Evolutionary conservation across 2,329 filamentous ascomycete genomes (phyloP).

Genomic region (Fragosphaeria purpurea): DNA sequence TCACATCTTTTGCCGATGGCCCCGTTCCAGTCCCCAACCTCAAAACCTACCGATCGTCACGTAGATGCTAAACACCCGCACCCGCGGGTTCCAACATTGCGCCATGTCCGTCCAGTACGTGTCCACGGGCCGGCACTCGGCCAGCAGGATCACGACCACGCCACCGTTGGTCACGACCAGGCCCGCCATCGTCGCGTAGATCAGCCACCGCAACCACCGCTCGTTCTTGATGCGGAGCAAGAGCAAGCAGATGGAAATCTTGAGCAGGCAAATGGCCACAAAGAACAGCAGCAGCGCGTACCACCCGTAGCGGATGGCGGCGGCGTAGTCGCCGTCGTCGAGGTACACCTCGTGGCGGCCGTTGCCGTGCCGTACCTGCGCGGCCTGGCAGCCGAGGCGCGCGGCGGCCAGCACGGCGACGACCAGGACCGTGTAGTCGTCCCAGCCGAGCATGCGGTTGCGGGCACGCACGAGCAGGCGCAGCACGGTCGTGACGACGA

Average conservation of each 20-base stretch:
- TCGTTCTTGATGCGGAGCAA: slow-evolving; percentile 31
- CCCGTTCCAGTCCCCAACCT: too few relatives aligned
- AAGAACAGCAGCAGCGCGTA: slow-evolving; percentile 31
- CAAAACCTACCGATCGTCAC: slow-evolving; percentile 19
- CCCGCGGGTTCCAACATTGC: slow-evolving; percentile 21
- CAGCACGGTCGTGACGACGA: slow-evolving; percentile 22
- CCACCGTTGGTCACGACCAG: slow-evolving; percentile 22
- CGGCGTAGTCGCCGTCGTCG: neutral
- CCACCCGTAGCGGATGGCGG: slow-evolving; percentile 27
- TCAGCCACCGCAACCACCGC: slow-evolving; percentile 18
- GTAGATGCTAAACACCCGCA: slow-evolving; percentile 25
- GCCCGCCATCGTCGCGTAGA: slow-evolving; percentile 23
- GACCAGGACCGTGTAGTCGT: slow-evolving; percentile 27
- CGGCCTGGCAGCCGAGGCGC: slow-evolving; percentile 24
- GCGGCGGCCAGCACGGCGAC: slow-evolving; percentile 21
- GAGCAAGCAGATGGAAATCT: slow-evolving; percentile 31
- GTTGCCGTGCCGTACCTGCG: slow-evolving; percentile 25
- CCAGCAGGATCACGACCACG: slow-evolving; percentile 22
- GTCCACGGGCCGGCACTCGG: slow-evolving; percentile 22
- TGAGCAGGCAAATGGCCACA: slow-evolving; percentile 27
- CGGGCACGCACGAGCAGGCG: slow-evolving; percentile 22
- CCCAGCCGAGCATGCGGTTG: slow-evolving; percentile 23
- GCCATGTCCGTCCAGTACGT: slow-evolving; percentile 23
- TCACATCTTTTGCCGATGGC: too few relatives aligned
- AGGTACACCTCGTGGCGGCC: slow-evolving; percentile 21